Base-by-base conservation (phyloP, 345 rosid species). In the Corchorus olitorius region DNA sequence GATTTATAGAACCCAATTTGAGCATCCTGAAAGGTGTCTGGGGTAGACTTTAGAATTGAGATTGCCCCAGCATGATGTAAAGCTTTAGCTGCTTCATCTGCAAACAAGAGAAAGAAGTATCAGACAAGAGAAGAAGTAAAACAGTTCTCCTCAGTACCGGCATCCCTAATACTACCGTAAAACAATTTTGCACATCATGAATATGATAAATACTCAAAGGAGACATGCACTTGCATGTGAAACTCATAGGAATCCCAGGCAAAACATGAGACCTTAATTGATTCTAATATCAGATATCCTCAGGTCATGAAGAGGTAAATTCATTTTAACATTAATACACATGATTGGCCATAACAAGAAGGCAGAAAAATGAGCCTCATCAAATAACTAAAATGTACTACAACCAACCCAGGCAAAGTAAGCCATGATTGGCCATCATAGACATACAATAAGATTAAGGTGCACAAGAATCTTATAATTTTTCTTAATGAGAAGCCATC, bases 31-130 rank as follows among this genome's bases (percentile, higher is more conserved):
- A 71, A 61, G 4, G 91, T 88, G 76, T 83, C 87, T 41, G 93
- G 89, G 6, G 83, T 84, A 27, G 94, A 87, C 78, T 83, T 81
- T 65, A 93, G 75, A 34, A 88, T 62, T 5, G 91, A 77, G 73
- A 87, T 58, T 37, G 92, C 95, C 73, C 97, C 97, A 4, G 84
- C 84, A 45, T 62, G 64, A 49, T 85, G 89, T 48, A 95, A 80
- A 76, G 89, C 91, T 79, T 86, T 82, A 0, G 78, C 88, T 77
- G 93, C 98, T 84, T 90, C 89, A 79, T 88, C 99, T 95, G 91
- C 86, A 27, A 27, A 27, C 27, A 86, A 35, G 71, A 75, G 52
- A 22, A 71, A 17, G 64, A 72, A 6, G 35, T 22, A 54, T 4
- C 49, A 3, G 14, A 72, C 54, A 33, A 34, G 1, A 12, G 46